Conservation (phyloP, 2,329 filamentous ascomycete species). For the Claviceps africana region DNA sequence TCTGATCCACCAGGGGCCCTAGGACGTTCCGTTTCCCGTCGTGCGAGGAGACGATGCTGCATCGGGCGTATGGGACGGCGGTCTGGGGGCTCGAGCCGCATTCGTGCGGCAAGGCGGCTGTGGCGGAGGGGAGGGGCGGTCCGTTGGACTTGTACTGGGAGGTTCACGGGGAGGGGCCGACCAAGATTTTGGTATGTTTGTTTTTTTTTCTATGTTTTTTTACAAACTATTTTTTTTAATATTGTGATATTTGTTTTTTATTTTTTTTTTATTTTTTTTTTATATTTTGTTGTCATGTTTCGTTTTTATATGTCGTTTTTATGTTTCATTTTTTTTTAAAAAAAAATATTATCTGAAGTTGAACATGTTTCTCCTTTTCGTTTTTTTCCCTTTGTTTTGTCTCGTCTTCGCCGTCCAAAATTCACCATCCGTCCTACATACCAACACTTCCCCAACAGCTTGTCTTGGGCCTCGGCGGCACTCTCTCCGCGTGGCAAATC, state of each 20-base stretch:
- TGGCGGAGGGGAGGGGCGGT: conserved; percentile 58
- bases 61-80: conserved; percentile 52
- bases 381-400: too few relatives aligned
- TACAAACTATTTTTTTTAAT: too few relatives aligned
- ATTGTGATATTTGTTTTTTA: too few relatives aligned
- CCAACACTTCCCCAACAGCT: conserved; percentile 42
- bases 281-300: too few relatives aligned
- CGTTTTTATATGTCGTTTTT: too few relatives aligned
- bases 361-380: too few relatives aligned
- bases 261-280: too few relatives aligned
- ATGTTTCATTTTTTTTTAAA: too few relatives aligned
- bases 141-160: conserved; percentile 68
- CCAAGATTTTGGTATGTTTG: conserved; percentile 62
- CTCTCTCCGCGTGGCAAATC: conserved; percentile 60
- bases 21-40: conserved; percentile 22
- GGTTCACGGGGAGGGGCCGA: conserved; percentile 60
- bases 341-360: too few relatives aligned
- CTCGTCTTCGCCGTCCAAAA: too few relatives aligned
- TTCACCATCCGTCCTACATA: too few relatives aligned
- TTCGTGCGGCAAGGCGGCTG: conserved; percentile 43
- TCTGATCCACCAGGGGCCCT: neutral
- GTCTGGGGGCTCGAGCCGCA: conserved; percentile 58
- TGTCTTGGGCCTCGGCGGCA: conserved; percentile 66
- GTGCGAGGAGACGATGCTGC: conserved; percentile 43
- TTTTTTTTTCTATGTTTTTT: too few relatives aligned